A percentile compares a stretch with the other conserved stretches of the same genome.
phyloP scores from a whole-genome alignment of 805 yeast species.

The Scheffersomyces coipomensis region DNA sequence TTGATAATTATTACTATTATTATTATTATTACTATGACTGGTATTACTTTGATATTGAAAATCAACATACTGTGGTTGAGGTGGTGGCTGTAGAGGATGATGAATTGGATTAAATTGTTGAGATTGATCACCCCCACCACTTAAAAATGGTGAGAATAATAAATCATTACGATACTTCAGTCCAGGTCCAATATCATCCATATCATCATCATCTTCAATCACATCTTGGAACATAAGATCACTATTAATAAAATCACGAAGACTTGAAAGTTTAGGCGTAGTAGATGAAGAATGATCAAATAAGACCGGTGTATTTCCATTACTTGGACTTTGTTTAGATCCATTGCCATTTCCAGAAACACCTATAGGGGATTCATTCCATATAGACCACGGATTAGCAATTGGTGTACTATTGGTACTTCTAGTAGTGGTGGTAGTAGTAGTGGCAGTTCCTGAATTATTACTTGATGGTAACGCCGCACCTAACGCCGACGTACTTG shows the following conservation, averaged over 20 bases:
- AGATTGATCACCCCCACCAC: background rate
- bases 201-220: background rate
- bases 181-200: background rate
- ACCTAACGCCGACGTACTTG: background rate
- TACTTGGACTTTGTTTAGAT: too few relatives aligned
- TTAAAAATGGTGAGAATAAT: conserved; percentile 3
- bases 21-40: background rate
- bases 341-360: too few relatives aligned
- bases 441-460: background rate
- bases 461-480: too few relatives aligned
- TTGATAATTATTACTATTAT: background rate
- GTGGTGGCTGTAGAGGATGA: background rate
- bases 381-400: background rate
- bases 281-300: background rate
- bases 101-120: background rate
- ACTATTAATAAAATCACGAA: background rate
- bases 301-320: too few relatives aligned
- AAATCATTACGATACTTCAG: background rate
- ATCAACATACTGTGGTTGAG: background rate
- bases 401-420: background rate
- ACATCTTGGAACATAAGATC: background rate
- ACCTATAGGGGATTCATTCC: background rate
- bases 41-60: background rate
- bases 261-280: background rate
- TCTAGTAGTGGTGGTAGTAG: background rate